These are phyloP conservation scores for Colletotrichum sidae DNA, from an alignment of 2,329 filamentous ascomycete species.

Conservation along the genomic window DNA sequence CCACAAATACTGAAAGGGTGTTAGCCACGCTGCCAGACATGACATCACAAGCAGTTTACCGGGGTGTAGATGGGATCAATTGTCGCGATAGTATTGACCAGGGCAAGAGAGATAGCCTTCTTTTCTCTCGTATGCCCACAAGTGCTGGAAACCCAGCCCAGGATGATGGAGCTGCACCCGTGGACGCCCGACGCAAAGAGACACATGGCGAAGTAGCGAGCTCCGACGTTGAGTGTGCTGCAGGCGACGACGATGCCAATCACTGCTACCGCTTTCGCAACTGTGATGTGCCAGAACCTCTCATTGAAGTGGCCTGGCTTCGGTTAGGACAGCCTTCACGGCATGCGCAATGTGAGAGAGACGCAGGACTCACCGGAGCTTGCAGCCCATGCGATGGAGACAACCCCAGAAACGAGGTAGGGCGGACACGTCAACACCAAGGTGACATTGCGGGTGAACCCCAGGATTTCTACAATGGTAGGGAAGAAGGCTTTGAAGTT, in stretches of 20 bases:
- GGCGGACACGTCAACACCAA: constrained; percentile 60
- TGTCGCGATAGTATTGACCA: constrained; percentile 37
- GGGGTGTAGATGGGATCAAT: constrained; percentile 36
- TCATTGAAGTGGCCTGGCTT: constrained; percentile 56
- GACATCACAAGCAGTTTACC: not conserved
- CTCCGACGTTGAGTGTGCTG: constrained; percentile 44
- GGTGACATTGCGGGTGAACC: constrained; percentile 50
- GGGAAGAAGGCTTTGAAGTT: constrained; percentile 58
- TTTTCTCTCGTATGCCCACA: constrained; percentile 57
- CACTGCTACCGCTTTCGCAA: constrained; percentile 51
- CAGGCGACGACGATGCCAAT: constrained; percentile 52
- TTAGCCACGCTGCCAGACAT: not conserved
- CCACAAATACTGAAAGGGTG: constrained; percentile 20
- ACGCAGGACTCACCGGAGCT: constrained; percentile 49
- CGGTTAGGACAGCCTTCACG: constrained; percentile 34
- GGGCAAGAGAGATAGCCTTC: constrained; percentile 52
- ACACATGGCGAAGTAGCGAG: constrained; percentile 49
- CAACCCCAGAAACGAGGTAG: constrained; percentile 56
- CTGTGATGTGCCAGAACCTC: constrained; percentile 52
- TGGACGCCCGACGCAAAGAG: constrained; percentile 50
- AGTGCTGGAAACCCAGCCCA: constrained; percentile 54
- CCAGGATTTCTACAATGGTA: constrained; percentile 48
- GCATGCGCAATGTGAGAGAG: no score
- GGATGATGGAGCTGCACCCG: constrained; percentile 55
- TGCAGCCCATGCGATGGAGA: constrained; percentile 53